Base-by-base conservation (phyloP, 495 filamentous ascomycete genomes). In the Aspergillus leporis region DNA sequence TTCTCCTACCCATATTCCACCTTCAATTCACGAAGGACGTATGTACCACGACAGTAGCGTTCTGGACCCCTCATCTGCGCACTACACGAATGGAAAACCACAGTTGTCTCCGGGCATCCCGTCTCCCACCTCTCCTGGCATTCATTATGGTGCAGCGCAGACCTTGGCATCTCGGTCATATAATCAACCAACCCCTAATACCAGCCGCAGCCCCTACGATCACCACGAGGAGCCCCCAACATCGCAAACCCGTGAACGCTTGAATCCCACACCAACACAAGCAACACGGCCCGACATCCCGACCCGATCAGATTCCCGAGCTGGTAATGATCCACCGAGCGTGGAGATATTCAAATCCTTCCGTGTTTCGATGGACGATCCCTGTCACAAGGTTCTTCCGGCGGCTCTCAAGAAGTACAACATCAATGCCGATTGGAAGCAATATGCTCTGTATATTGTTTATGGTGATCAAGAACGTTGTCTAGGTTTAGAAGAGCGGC, bases 271-370 rank as follows among this genome's bases (percentile, higher is more conserved):
- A 14, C 78, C 78, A 9, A 77, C 76, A 8, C 72, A 74, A 16
- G 54, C 72, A 8, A 63, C 74, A 6, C 71, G 75, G 14, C 67
- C 74, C 5, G 72, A 75, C 21, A 70, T 71, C 28, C 74, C 73
- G 0, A 69, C 71, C 0, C 69, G 85, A 23, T 79, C 85, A 14
- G 83, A 77, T 21, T 83, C 84, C 18, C 78, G 83, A 54, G 80
- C 81, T 1, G 66, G 66, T 12, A 69, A 69, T 8, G 70, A 76
- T 25, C 72, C 71, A 49, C 70, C 72, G 64, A 83, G 77, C 65
- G 92, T 93, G 56, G 93, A 98, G 66, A 98, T 98, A 53, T 97
- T 98, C 85, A 98, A 97, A 71, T 93, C 89, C 7, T 98, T 98
- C 80, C 86, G 94, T 28, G 94, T 98, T 60, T 92, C 89, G 62